These are phyloP conservation scores for Penicillium riverlandense DNA, from an alignment of 495 filamentous ascomycete genomes.

Conservation along the genomic window DNA sequence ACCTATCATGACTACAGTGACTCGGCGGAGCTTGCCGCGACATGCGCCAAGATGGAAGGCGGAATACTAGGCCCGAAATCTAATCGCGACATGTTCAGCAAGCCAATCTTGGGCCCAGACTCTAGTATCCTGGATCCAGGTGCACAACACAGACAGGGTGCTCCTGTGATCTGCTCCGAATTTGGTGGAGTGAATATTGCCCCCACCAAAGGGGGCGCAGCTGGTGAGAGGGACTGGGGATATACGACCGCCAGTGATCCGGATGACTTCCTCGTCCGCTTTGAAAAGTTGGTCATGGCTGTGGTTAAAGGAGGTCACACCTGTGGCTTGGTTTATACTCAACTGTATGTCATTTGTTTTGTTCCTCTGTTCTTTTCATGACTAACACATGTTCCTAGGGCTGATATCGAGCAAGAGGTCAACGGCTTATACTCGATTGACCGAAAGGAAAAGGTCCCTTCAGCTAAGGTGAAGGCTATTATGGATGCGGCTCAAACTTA, in stretches of 20 bases:
- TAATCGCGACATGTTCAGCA: slow-evolving; percentile 41
- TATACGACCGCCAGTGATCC: slow-evolving; percentile 32
- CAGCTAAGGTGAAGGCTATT: slow-evolving; percentile 23
- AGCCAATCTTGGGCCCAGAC: slow-evolving; percentile 22
- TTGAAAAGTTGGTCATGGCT: slow-evolving; percentile 29
- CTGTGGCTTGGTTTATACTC: slow-evolving; percentile 33
- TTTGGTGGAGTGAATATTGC: slow-evolving; percentile 56
- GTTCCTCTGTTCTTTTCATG: background rate
- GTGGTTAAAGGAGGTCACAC: slow-evolving; percentile 27
- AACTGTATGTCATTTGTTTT: slow-evolving; percentile 19
- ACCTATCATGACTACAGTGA: slow-evolving; percentile 58
- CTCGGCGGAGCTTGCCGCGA: slow-evolving; percentile 34
- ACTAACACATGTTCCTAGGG: slow-evolving; percentile 10
- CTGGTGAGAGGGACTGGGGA: slow-evolving; percentile 28
- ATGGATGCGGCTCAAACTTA: slow-evolving; percentile 27
- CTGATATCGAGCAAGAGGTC: slow-evolving; percentile 35
- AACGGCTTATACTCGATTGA: slow-evolving; percentile 32
- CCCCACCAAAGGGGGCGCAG: slow-evolving; percentile 22
- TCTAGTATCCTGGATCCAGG: slow-evolving; percentile 32
- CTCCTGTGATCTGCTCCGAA: slow-evolving; percentile 51
- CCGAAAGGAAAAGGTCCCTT: slow-evolving; percentile 27
- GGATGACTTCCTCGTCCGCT: slow-evolving; percentile 21
- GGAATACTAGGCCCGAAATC: slow-evolving; percentile 39
- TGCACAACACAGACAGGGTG: slow-evolving; percentile 34
- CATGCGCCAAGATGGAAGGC: slow-evolving; percentile 33